These are phyloP conservation scores for Gremmenia infestans DNA, from an alignment of 2,329 filamentous ascomycete species.

Conservation along the genomic window DNA sequence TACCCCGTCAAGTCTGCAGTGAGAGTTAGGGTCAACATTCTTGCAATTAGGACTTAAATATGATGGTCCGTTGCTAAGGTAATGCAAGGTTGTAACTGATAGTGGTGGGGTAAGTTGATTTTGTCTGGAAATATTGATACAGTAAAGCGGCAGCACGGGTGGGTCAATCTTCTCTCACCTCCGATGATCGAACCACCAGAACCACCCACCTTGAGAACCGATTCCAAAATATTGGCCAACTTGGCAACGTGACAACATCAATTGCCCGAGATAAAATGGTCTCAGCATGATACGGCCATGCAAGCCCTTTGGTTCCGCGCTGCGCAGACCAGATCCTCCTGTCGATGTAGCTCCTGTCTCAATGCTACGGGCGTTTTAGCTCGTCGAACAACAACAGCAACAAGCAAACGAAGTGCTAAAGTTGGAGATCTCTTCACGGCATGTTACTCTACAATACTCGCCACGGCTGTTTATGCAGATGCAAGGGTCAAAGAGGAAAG, in stretches of 20 bases:
- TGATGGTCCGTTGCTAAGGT: not conserved
- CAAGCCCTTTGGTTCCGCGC: conserved; percentile 64
- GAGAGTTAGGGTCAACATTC: conserved; percentile 60
- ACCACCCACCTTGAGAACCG: not conserved
- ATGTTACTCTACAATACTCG: conserved; percentile 63
- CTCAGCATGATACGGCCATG: conserved; percentile 45
- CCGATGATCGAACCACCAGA: not conserved
- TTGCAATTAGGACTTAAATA: not conserved
- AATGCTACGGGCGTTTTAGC: conserved; percentile 43
- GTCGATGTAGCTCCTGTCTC: conserved; percentile 58
- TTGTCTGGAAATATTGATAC: not conserved
- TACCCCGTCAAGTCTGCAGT: conserved; percentile 68
- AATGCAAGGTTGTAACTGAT: not conserved
- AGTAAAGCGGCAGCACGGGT: conserved; percentile 5
- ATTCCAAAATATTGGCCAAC: not conserved
- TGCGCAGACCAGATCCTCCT: conserved; percentile 54
- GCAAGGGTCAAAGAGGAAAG: conserved; percentile 53
- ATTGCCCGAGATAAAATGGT: not conserved
- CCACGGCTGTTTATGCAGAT: conserved; percentile 59
- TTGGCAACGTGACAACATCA: not conserved
- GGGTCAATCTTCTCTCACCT: no score
- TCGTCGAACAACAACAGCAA: conserved; percentile 46
- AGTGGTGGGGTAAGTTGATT: not conserved
- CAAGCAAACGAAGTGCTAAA: conserved; percentile 45
- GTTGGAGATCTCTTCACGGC: conserved; percentile 57